These are phyloP conservation scores for Penicillium cosmopolitanum DNA, from an alignment of 495 filamentous ascomycete genomes.

Conservation along the genomic window DNA sequence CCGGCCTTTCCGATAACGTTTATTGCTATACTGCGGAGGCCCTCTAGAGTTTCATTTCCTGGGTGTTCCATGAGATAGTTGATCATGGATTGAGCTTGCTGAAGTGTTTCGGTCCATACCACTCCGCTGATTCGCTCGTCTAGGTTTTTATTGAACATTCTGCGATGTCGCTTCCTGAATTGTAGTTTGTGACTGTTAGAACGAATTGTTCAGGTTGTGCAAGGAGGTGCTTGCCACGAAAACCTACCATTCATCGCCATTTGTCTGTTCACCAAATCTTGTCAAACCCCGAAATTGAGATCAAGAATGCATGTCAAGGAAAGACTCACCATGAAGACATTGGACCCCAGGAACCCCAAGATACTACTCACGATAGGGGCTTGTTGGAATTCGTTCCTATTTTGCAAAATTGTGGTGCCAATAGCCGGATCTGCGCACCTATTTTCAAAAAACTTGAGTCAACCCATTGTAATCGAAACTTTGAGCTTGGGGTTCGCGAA, in stretches of 20 bases:
- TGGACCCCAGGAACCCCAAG: slow-evolving; percentile 34
- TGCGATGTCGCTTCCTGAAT: slow-evolving; percentile 42
- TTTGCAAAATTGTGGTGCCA: slow-evolving; percentile 27
- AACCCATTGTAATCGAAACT: background rate
- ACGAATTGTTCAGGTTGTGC: background rate
- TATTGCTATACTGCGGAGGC: slow-evolving; percentile 38
- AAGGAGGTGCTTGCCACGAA: background rate
- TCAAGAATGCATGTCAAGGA: background rate
- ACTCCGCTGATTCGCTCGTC: slow-evolving; percentile 41
- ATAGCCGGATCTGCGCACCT: slow-evolving; percentile 27
- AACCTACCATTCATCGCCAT: slow-evolving; percentile 30
- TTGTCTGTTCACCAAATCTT: slow-evolving; percentile 7
- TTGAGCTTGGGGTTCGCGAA: background rate
- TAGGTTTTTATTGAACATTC: slow-evolving; percentile 41
- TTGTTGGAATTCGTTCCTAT: slow-evolving; percentile 35
- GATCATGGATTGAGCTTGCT: slow-evolving; percentile 37
- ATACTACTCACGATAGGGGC: slow-evolving; percentile 23
- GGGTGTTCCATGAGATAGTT: slow-evolving; percentile 26
- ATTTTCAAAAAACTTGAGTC: background rate
- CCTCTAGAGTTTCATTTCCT: slow-evolving; percentile 25
- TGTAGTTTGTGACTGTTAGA: background rate
- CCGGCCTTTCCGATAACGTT: slow-evolving; percentile 46
- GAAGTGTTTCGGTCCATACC: slow-evolving; percentile 41
- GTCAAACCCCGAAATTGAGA: background rate
- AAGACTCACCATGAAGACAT: slow-evolving; percentile 31